Base-by-base conservation (phyloP, 1,284 basidiomycete genomes). In the Boletellus deceptivus region DNA sequence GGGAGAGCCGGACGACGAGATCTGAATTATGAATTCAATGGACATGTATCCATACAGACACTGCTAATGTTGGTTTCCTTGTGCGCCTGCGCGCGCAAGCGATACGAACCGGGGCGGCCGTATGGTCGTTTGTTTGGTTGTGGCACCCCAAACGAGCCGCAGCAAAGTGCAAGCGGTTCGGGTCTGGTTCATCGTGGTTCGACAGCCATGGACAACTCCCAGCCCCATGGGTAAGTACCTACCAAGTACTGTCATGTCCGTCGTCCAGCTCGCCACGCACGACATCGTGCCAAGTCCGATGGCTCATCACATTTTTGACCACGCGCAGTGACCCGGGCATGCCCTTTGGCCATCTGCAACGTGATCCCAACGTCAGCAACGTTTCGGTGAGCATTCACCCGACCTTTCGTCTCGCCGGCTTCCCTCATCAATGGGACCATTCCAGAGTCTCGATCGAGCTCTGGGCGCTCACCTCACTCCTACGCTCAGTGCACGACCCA, bases 1-100 rank as follows among this genome's bases (percentile, higher is more conserved):
- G 43, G 70, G 73, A 10, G 71, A 72, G 55, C 70, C 70, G 1
- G 71, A 72, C 34, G 71, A 72, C 29, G 69, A 70, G 59, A 55
- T 72, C 20, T 59, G 53, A 62, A 20, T 49, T 50, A 49, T 55
- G 39, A 50, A 46, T 47, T 41, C 48, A 41, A 43, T 31, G 45
- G 41, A 31, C 43, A 37, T 64, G 61, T 66, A 66, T 54, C 20
- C 49, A 38, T 67, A 64, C 50, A 38, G 24, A 39, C 50, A 29
- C 46, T 38, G 42, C 49, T 68, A 58, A 66, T 64, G 42, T 49
- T 42, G 38, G 41, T 18, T 29, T 31, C 16, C 24, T 8, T 33
- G 14, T 17, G 25, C 25, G 8, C 24, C 4, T 33, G 14, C 24
- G 25, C 25, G 8, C 18, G 4, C 36, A 31, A 29, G 20, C 38